Evolutionary conservation across 768 basidiomycete genomes (phyloP).

Genomic region (Gelatoporia subvermispora): DNA sequence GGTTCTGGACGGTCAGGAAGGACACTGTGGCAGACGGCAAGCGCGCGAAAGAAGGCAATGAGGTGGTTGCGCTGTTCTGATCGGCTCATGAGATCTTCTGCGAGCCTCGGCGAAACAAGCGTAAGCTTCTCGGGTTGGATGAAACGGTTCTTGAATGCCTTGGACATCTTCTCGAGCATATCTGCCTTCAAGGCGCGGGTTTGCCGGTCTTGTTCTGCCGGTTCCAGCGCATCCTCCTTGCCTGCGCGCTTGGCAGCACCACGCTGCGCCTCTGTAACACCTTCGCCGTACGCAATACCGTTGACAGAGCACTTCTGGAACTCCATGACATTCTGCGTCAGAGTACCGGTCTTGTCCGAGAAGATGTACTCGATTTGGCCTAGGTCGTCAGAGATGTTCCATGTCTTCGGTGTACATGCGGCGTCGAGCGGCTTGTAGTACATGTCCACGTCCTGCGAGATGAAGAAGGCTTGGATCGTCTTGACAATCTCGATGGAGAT

Average conservation of each 20-base stretch:
- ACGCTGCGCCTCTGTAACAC: constrained; percentile 91
- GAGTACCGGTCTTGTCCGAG: constrained; percentile 93
- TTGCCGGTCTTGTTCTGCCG: constrained; percentile 65
- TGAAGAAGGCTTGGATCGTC: constrained; percentile 96
- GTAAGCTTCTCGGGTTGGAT: constrained; percentile 78
- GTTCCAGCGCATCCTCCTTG: constrained; percentile 55
- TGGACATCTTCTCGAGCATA: constrained; percentile 76
- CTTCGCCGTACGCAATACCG: constrained; percentile 87
- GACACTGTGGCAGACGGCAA: constrained; percentile 92
- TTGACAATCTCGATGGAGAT: constrained; percentile 98
- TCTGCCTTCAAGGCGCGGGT: constrained; percentile 61
- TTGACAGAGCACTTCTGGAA: constrained; percentile 92
- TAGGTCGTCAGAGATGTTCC: constrained; percentile 98
- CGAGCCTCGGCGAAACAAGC: constrained; percentile 81
- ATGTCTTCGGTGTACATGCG: constrained; percentile 90
- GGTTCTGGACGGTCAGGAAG: constrained; percentile 74
- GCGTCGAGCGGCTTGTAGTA: constrained; percentile 86
- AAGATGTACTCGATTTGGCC: constrained; percentile 97
- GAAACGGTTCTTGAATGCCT: constrained; percentile 85
- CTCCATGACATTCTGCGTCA: constrained; percentile 98
- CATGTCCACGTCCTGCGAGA: constrained; percentile 95
- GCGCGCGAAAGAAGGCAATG: constrained; percentile 86
- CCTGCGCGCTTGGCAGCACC: constrained; percentile 87
- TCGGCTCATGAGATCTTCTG: constrained; percentile 67
- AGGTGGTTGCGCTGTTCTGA: constrained; percentile 61